Base-by-base conservation (phyloP, 2,329 filamentous ascomycete genomes). In the Teratosphaeria gauchensis region DNA sequence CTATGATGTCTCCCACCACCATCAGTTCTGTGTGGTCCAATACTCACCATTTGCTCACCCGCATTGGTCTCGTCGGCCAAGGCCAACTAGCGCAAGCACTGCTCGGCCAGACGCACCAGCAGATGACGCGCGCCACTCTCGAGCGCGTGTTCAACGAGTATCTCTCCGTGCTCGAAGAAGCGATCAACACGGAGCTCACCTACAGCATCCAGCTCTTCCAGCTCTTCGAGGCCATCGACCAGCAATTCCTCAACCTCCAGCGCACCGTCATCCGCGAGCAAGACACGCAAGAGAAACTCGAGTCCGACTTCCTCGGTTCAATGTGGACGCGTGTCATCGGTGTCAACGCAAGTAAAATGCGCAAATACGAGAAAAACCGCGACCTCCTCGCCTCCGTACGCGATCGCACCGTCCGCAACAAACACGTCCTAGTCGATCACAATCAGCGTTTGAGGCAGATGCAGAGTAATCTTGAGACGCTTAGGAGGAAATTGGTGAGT, bases 331-430 rank as follows among this genome's bases (percentile, higher is more conserved):
- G 87, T 53, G 84, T 95, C 24, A 84, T 96, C 1, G 92, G 91
- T 1, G 80, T 87, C 46, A 87, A 89, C 68, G 85, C 88, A 7
- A 80, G 80, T 52, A 82, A 87, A 64, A 80, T 96, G n/a, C 83
- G 84, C 70, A 96, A 96, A 73, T 96, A 91, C 74, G 90, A 96
- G 72, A 90, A 89, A 75, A 97, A 97, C 78, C 87, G 87, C 62
- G 81, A 85, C 55, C 80, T 96, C 0, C 83, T 97, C 28, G 83
- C 81, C 55, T 87, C 87, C 64, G 87, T 97, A 58, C 85, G 91
- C 62, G 84, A 87, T 59, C 88, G 88, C 67, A 96, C 92, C 1
- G 85, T 96, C 28, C 83, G 84, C 61, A 95, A 96, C 76, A 96
- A 96, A 75, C 84, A 85, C 63, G 82, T 95, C 38, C 81, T 97